Percentiles rank a stretch among this genome's conserved stretches.
These are phyloP conservation scores for Candida sp. DNA, from an alignment of 1,139 yeast genomes.

Conservation along the genomic window DNA sequence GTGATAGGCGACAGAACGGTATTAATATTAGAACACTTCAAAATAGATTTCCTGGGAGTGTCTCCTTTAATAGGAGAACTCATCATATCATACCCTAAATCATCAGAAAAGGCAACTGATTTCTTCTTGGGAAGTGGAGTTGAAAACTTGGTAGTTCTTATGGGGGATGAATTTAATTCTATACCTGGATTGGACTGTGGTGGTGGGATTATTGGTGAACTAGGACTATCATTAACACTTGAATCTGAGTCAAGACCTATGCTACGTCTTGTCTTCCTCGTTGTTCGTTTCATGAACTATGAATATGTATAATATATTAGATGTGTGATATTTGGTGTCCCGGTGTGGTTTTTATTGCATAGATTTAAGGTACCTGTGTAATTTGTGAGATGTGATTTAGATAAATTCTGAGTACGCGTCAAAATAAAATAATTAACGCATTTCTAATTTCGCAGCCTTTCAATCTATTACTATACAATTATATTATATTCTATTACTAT, in stretches of 20 bases:
- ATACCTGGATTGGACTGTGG: not conserved
- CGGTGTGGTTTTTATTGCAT: no score
- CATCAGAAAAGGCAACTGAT: conserved; percentile 42
- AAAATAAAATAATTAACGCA: conserved; percentile 5
- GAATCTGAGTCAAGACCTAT: not conserved
- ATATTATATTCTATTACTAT: no score
- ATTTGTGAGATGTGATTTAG: conserved; percentile 6
- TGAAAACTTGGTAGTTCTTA: conserved; percentile 9
- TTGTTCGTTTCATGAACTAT: not conserved
- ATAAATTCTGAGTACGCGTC: not conserved
- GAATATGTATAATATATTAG: no score
- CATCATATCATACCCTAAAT: conserved; percentile 26
- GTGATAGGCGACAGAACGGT: conserved; percentile 12
- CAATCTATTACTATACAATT: not conserved
- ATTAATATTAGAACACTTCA: conserved; percentile 19
- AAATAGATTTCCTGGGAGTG: conserved; percentile 32
- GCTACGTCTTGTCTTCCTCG: conserved; percentile 1
- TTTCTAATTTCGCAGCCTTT: conserved; percentile 7
- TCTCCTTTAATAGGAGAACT: conserved; percentile 20
- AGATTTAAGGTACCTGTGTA: conserved; percentile 1
- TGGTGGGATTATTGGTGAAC: not conserved
- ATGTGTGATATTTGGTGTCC: no score
- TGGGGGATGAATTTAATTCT: conserved; percentile 18
- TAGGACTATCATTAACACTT: conserved; percentile 1
- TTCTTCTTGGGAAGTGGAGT: conserved; percentile 24